Percentiles rank a stretch among this genome's conserved stretches.
Conservation (phyloP, 2,329 filamentous ascomycete species). For the Exophiala viscosa region DNA sequence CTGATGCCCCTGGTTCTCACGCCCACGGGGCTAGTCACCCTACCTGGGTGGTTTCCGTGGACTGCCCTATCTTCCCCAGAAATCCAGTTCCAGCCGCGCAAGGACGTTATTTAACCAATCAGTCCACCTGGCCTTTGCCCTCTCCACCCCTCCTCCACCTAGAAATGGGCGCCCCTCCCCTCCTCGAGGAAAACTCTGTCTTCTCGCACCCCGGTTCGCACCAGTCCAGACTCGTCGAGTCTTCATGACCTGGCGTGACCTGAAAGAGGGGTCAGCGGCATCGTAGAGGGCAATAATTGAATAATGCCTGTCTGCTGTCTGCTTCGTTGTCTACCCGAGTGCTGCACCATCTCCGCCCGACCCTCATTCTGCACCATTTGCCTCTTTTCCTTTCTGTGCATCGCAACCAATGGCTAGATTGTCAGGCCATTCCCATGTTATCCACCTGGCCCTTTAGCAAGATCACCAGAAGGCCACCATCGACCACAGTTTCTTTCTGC, state of each 20-base stretch:
- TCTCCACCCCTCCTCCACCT: neutral
- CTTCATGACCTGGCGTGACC: constrained; percentile 6
- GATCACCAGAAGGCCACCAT: too few relatives aligned
- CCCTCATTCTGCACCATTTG: too few relatives aligned
- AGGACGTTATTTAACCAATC: neutral
- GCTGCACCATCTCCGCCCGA: too few relatives aligned
- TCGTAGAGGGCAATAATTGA: neutral
- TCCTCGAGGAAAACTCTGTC: neutral
- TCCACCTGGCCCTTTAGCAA: too few relatives aligned
- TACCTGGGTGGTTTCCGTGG: neutral
- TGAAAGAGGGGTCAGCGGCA: neutral
- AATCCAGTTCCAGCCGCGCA: neutral
- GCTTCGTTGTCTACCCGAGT: neutral
- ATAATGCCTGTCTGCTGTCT: neutral
- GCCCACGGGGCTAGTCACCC: too few relatives aligned
- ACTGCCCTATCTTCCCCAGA: constrained; percentile 1
- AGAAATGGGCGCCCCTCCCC: neutral
- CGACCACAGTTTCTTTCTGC: too few relatives aligned
- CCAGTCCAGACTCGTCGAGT: constrained; percentile 7
- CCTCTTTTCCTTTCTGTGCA: too few relatives aligned
- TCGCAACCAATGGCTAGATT: too few relatives aligned
- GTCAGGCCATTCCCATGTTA: too few relatives aligned
- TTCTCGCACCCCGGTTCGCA: neutral
- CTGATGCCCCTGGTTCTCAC: neutral
- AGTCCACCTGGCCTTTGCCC: neutral